These are phyloP conservation scores for Thymus quinquecostatus DNA, from an alignment of 257 asterid species.

Conservation along the genomic window DNA sequence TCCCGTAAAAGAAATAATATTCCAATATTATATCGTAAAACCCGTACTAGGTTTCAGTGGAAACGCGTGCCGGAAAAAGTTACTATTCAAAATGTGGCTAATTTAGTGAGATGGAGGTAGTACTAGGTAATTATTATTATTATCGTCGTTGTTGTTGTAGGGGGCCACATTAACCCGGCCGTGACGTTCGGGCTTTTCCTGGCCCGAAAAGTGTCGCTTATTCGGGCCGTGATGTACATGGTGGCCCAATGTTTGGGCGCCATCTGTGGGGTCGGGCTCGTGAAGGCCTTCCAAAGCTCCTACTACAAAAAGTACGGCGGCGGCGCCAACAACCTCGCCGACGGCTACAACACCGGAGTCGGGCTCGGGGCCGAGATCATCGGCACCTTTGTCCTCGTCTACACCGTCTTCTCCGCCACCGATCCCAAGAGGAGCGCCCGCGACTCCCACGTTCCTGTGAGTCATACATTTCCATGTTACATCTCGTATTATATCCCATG, in stretches of 20 bases:
- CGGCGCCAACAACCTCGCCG: constrained; percentile 52
- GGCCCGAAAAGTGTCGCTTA: constrained; percentile 72
- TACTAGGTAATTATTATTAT: not conserved
- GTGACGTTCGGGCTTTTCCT: constrained; percentile 75
- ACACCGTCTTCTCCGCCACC: constrained; percentile 84
- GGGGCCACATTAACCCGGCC: constrained; percentile 81
- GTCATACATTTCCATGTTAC: not conserved
- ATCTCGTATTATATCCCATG: not conserved
- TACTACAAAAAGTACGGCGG: constrained; percentile 51
- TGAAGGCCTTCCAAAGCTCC: constrained; percentile 59
- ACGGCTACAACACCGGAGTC: constrained; percentile 49
- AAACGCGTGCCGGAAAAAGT: too few species aligned
- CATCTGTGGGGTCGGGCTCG: constrained; percentile 71
- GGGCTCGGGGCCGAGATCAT: constrained; percentile 70
- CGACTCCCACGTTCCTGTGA: constrained; percentile 79
- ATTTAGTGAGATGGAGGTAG: too few species aligned
- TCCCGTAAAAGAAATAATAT: too few species aligned
- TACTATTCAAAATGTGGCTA: too few species aligned
- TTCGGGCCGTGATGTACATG: constrained; percentile 73
- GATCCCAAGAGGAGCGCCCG: constrained; percentile 79
- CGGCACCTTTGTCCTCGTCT: constrained; percentile 77
- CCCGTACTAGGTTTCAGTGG: too few species aligned
- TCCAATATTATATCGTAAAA: too few species aligned
- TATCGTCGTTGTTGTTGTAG: constrained; percentile 28
- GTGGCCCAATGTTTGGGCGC: constrained; percentile 78